These are phyloP conservation scores for Sambucus nigra DNA, from an alignment of 129 eudicot genomes.

Conservation along the genomic window DNA sequence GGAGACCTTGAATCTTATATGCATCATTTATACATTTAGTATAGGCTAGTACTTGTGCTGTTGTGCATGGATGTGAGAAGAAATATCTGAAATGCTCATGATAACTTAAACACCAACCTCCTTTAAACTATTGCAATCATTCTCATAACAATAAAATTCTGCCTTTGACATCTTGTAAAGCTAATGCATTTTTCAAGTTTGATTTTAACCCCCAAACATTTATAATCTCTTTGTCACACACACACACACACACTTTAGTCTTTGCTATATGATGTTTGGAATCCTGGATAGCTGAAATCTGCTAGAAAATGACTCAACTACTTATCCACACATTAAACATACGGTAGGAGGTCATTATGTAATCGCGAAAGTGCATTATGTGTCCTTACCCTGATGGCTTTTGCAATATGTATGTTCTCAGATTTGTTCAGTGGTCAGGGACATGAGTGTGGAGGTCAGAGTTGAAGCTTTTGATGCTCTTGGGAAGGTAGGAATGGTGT, in stretches of 20 bases:
- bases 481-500: conserved; percentile 43
- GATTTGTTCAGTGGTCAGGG: conserved; percentile 84
- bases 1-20: too few species aligned
- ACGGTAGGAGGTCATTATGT: not conserved
- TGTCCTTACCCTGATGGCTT: not conserved
- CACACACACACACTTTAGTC: not conserved
- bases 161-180: too few species aligned
- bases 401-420: conserved; percentile 22
- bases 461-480: conserved; percentile 57
- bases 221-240: not conserved
- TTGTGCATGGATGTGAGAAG: too few species aligned
- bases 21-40: too few species aligned
- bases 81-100: too few species aligned
- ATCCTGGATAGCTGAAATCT: not conserved
- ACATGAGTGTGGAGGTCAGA: conserved; percentile 67
- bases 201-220: not conserved
- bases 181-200: not conserved
- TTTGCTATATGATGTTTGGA: too few species aligned
- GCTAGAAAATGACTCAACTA: not conserved
- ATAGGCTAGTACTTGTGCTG: too few species aligned
- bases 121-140: too few species aligned
- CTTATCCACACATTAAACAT: not conserved
- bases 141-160: too few species aligned
- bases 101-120: too few species aligned
- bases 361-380: not conserved